These are phyloP conservation scores for Lyophyllum shimeji DNA, from an alignment of 768 basidiomycete genomes.

Conservation along the genomic window DNA sequence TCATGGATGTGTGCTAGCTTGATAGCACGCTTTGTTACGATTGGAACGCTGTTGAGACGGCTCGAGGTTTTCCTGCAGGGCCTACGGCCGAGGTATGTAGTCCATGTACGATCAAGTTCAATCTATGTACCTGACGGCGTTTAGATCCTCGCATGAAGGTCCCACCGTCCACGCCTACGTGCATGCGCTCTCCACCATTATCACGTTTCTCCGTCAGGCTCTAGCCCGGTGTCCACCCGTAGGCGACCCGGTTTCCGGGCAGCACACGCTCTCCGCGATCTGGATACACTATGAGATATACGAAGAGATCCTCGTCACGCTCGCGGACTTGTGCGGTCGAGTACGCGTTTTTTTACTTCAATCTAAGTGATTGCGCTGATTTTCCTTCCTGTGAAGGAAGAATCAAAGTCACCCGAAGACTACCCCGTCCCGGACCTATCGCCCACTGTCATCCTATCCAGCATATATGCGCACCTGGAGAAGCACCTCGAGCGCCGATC, in stretches of 20 bases:
- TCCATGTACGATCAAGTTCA: not conserved
- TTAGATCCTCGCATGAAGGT: conserved; percentile 44
- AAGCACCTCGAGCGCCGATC: conserved; percentile 56
- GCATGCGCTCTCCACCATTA: conserved; percentile 58
- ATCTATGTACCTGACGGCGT: conserved; percentile 1
- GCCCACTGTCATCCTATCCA: conserved; percentile 54
- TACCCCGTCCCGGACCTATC: conserved; percentile 45
- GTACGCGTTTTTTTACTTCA: conserved; percentile 37
- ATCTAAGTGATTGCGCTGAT: not conserved
- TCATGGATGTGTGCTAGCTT: conserved; percentile 38
- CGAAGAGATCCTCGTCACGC: conserved; percentile 48
- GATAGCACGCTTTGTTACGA: conserved; percentile 58
- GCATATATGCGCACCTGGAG: conserved; percentile 57
- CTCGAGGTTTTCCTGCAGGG: conserved; percentile 52
- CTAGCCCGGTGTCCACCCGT: conserved; percentile 42
- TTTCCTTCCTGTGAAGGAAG: conserved; percentile 25
- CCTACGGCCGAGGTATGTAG: conserved; percentile 49
- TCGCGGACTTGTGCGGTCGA: conserved; percentile 58
- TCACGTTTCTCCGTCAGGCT: conserved; percentile 48
- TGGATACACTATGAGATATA: conserved; percentile 52
- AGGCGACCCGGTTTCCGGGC: conserved; percentile 16
- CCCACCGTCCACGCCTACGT: conserved; percentile 66
- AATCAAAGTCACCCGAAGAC: conserved; percentile 30
- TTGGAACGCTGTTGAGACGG: conserved; percentile 68
- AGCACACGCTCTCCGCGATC: conserved; percentile 35